Conservation (phyloP, 2,329 filamentous ascomycete species). For the Pseudogymnoascus pannorum region DNA sequence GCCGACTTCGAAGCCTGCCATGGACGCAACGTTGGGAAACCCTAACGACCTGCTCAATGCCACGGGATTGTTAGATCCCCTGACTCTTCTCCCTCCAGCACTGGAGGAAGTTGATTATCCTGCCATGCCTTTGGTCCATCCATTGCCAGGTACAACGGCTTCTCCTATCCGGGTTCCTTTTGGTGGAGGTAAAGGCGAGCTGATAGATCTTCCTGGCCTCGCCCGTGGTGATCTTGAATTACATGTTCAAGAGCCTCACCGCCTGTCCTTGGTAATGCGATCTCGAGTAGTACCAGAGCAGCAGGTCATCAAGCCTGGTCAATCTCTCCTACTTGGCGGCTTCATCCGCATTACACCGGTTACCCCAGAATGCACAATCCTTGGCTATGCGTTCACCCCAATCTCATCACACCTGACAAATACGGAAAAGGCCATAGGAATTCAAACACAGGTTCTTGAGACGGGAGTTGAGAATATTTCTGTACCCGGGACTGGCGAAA, state of each 20-base stretch:
- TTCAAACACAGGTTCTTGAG: conserved; percentile 58
- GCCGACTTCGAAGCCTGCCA: not conserved
- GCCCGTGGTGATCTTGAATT: conserved; percentile 65
- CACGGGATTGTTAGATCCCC: conserved; percentile 16
- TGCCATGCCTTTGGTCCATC: conserved; percentile 76
- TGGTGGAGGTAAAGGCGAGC: conserved; percentile 75
- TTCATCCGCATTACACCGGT: conserved; percentile 80
- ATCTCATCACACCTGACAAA: conserved; percentile 68
- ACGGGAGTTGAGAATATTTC: conserved; percentile 58
- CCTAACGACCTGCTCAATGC: not conserved
- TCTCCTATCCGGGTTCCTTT: conserved; percentile 92
- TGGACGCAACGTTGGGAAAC: not conserved
- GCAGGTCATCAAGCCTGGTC: conserved; percentile 61
- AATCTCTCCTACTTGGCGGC: conserved; percentile 78
- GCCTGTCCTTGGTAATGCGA: conserved; percentile 68
- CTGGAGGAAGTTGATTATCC: conserved; percentile 70
- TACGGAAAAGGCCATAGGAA: conserved; percentile 69
- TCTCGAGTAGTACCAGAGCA: conserved; percentile 67
- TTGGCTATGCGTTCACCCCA: conserved; percentile 83
- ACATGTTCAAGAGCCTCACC: conserved; percentile 60
- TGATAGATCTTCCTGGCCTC: conserved; percentile 87
- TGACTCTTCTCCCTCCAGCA: conserved; percentile 65
- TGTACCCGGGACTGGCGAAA: conserved; percentile 46
- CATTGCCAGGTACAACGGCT: conserved; percentile 85
- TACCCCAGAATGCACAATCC: conserved; percentile 55